A percentile compares a stretch with the other conserved stretches of the same genome.
phyloP scores from a whole-genome alignment of 306 rosid species.

The Fragaria ananassa region DNA sequence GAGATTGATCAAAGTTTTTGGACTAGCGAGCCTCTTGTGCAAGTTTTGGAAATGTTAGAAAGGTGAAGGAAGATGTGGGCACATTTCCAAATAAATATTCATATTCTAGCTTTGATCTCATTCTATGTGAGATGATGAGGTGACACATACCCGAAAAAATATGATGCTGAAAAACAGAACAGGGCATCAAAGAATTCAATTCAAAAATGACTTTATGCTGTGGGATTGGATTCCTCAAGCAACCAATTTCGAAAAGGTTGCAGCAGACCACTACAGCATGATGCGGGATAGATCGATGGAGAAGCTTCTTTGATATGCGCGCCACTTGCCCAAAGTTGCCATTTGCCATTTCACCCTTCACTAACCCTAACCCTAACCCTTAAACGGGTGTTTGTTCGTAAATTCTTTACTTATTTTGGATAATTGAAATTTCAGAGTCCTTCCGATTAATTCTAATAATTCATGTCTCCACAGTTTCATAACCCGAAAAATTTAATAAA shows the following conservation, averaged over 20 bases:
- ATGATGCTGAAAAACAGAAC: conserved; percentile 31
- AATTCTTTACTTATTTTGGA: background rate
- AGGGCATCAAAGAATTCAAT: conserved; percentile 29
- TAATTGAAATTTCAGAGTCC: too few species aligned
- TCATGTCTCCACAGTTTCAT: too few species aligned
- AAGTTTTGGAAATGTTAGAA: background rate
- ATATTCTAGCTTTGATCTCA: conserved; percentile 19
- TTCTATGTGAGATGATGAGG: background rate
- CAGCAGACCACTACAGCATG: conserved; percentile 26
- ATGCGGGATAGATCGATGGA: conserved; percentile 30
- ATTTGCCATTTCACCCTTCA: background rate
- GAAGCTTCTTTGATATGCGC: conserved; percentile 62
- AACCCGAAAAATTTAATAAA: too few species aligned
- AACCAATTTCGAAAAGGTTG: conserved; percentile 25
- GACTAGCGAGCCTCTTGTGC: too few species aligned
- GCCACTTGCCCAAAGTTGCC: conserved; percentile 30
- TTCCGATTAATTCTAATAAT: too few species aligned
- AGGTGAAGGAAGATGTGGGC: background rate
- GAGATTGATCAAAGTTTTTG: background rate
- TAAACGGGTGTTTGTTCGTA: background rate
- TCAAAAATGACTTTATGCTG: conserved; percentile 47
- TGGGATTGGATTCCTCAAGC: conserved; percentile 69
- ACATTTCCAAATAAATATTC: background rate
- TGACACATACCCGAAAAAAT: conserved; percentile 23
- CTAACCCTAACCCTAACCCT: background rate